Evolutionary conservation across 2,329 filamentous ascomycete genomes (phyloP).

Genomic region (Aspergillus sp.): DNA sequence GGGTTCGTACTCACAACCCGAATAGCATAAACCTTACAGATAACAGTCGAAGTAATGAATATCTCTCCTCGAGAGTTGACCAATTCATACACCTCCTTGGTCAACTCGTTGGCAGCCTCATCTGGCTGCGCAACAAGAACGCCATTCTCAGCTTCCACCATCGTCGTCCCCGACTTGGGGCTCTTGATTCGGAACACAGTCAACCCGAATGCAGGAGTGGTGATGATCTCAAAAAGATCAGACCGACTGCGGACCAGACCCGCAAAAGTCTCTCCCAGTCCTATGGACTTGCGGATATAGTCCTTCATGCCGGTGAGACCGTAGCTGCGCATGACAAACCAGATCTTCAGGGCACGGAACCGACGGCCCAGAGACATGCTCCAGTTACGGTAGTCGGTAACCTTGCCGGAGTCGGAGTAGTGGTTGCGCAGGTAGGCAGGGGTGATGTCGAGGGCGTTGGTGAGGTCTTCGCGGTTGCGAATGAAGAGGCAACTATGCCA

Average conservation of each 20-base stretch:
- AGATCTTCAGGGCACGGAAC: conserved; percentile 88
- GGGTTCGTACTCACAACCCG: conserved; percentile 75
- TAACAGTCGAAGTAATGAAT: conserved; percentile 76
- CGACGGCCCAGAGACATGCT: conserved; percentile 88
- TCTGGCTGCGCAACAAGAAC: conserved; percentile 32
- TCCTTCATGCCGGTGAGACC: conserved; percentile 73
- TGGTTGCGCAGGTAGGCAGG: conserved; percentile 81
- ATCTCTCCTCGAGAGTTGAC: conserved; percentile 75
- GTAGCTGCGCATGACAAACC: conserved; percentile 87
- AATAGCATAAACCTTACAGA: conserved; percentile 75
- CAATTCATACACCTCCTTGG: conserved; percentile 72
- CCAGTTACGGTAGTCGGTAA: conserved; percentile 97
- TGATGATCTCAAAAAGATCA: conserved; percentile 76
- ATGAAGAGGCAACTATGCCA: conserved; percentile 72
- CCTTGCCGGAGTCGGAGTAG: conserved; percentile 76
- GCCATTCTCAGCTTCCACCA: background rate
- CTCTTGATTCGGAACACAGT: conserved; percentile 71
- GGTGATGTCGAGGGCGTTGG: conserved; percentile 73
- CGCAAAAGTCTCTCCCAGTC: conserved; percentile 70
- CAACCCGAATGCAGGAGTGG: conserved; percentile 74
- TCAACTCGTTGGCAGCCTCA: conserved; percentile 65
- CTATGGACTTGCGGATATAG: conserved; percentile 70
- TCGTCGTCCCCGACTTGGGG: conserved; percentile 20
- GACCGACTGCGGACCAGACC: conserved; percentile 57
- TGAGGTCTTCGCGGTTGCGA: conserved; percentile 72